Evolutionary conservation across 257 asterid species (phyloP).

Genomic region (Asclepias syriaca): DNA sequence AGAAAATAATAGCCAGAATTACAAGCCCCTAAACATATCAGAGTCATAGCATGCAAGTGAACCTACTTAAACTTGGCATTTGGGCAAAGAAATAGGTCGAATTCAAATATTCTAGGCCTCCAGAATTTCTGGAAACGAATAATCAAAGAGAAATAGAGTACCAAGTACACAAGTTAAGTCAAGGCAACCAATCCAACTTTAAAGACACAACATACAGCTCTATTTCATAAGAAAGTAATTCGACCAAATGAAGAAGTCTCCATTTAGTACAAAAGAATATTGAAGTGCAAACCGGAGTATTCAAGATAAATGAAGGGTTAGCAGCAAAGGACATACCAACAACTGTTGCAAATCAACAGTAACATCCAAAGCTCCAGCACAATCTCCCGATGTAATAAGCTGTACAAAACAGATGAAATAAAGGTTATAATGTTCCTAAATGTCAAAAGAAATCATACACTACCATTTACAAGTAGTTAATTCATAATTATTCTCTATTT

Average conservation of each 20-base stretch:
- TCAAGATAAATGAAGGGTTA: slow-evolving; percentile 11
- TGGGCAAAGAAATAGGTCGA: background rate
- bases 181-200: background rate
- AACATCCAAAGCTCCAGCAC: slow-evolving; percentile 96
- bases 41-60: background rate
- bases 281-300: background rate
- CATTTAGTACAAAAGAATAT: background rate
- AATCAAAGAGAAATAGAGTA: background rate
- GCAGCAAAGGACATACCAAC: slow-evolving; percentile 52
- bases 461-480: background rate
- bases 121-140: background rate
- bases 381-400: slow-evolving; percentile 97
- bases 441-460: background rate
- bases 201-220: background rate
- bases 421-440: background rate
- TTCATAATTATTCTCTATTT: background rate
- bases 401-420: slow-evolving; percentile 29
- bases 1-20: background rate
- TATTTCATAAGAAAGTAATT: background rate
- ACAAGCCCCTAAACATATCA: background rate
- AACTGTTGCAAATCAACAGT: slow-evolving; percentile 89
- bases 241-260: background rate
- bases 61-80: background rate
- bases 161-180: background rate
- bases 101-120: background rate